phyloP scores from a whole-genome alignment of 2,329 filamentous ascomycete species.

The Claviceps pazoutovae region DNA sequence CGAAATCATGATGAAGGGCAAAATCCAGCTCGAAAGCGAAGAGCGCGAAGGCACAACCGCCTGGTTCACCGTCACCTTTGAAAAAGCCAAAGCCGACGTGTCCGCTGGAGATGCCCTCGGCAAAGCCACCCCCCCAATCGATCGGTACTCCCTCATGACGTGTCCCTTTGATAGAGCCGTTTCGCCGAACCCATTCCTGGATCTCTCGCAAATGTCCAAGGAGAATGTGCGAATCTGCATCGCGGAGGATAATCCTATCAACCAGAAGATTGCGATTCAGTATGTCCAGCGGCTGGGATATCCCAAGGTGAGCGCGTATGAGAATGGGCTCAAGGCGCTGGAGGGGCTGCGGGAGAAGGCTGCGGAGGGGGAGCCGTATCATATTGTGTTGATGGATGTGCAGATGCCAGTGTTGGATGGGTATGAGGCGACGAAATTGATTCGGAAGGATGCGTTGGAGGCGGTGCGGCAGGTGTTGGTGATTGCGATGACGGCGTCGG shows the following conservation, averaged over 20 bases:
- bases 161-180: conserved; percentile 23
- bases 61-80: conserved; percentile 74
- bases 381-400: conserved; percentile 88
- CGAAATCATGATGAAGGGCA: conserved; percentile 80
- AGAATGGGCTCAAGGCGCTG: conserved; percentile 78
- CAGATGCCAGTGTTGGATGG: conserved; percentile 92
- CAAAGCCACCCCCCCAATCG: conserved; percentile 22
- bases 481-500: conserved; percentile 93
- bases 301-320: conserved; percentile 67
- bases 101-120: conserved; percentile 39
- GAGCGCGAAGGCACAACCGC: conserved; percentile 56
- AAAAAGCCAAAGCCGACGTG: conserved; percentile 56
- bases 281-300: conserved; percentile 81
- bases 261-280: conserved; percentile 84
- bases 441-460: conserved; percentile 63
- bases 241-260: conserved; percentile 90
- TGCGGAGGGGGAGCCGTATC: conserved; percentile 61
- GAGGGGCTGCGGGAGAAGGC: conserved; percentile 68
- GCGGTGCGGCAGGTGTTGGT: conserved; percentile 73
- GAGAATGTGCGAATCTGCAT: conserved; percentile 79
- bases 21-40: conserved; percentile 66
- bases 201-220: conserved; percentile 60
- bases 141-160: conserved; percentile 19
- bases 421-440: conserved; percentile 75
- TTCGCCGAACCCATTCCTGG: conserved; percentile 36